Base-by-base conservation (phyloP, 108 stramenopile genomes). In the Craspedostauros australis region DNA sequence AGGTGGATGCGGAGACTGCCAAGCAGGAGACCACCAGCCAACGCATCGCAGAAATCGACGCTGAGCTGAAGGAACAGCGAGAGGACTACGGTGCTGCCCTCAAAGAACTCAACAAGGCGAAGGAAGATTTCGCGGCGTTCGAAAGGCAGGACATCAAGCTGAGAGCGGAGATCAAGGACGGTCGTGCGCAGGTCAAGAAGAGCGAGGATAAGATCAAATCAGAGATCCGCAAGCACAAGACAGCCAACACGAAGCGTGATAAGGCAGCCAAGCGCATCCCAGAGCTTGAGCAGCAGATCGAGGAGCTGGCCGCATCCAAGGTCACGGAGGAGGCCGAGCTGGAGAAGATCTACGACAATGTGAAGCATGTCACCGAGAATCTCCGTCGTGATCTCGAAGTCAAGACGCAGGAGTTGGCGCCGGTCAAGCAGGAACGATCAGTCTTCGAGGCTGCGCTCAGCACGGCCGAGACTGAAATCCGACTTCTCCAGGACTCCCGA, bases 91-190 rank as follows among this genome's bases (percentile, higher is more conserved):
- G 91, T 7, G 55, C 25, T 32, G 62, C 82, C 4, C 58, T 61
- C 50, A 46, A 46, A 14, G 83, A 77, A 57, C 72, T 95, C 31
- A 66, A 68, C 32, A 60, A 65, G 43, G 82, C 84, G 24, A 88
- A 95, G 62, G 85, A 95, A 37, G 91, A 91, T 48, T 96, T 91
- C 50, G 55, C 80, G 7, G 79, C 82, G 18, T 93, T 73, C 44
- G 98, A 97, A 74, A 63, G 93, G 31, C 60, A 72, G 55, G 98
- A 96, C 65, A 95, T 96, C 73, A 92, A 95, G 63, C 62, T 93
- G 49, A 50, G 81, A 43, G 98, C 93, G 71, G 84, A 91, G 48
- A 78, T 94, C 63, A 96, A 96, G 81, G 72, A 80, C 73, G 70
- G 63, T 34, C 86, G 91, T 54, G 60, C 50, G 19, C 70, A 77